Base-by-base conservation (phyloP, 106 monocot species). In the Gastrodia elata region DNA sequence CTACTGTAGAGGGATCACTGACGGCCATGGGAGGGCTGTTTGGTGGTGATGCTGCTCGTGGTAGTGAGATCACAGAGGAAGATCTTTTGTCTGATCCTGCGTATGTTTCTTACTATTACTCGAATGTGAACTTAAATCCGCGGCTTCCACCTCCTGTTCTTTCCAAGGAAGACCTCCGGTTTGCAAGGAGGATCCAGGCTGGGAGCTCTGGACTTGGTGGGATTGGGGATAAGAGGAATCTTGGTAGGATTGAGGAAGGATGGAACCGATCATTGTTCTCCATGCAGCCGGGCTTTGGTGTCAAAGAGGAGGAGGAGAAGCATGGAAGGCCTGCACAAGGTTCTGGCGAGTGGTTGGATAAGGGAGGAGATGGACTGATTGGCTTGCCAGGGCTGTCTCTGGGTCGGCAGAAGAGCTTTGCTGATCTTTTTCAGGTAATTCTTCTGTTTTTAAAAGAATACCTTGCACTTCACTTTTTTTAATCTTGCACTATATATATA, bases 121-220 rank as follows among this genome's bases (percentile, higher is more conserved):
- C 84, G 7, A 64, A 84, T 46, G 90, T 73, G 10, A 91, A 87
- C 59, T 71, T 87, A 16, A 87, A 87, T 73, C 91, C 87, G 3
- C 36, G 87, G 40, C 42, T 91, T 14, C 91, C 91, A 7, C 91
- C 91, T 33, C 87, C 91, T 22, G 76, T 87, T 38, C 76, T 91
- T 5, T 91, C 91, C 18, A 87, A 85, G 64, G 91, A 91, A 82
- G 91, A 87, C 67, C 83, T 87, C 87, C 41, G 84, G 65, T 81
- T 82, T n/a, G 80, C 84, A 0, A 79, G 82, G 76, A 82, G 87
- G 77, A 38, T 85, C 35, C 75, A 85, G 65, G 69, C 44, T 0
- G 85, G 78, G 33, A 74, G 58, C 61, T 84, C 84, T 5, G 78
- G 58, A 18, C 37, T 80, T 2, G 89, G 86, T 8, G 89, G 86